These are phyloP conservation scores for Cupressus sempervirens DNA, from an alignment of 75 land plant genomes.

Conservation along the genomic window DNA sequence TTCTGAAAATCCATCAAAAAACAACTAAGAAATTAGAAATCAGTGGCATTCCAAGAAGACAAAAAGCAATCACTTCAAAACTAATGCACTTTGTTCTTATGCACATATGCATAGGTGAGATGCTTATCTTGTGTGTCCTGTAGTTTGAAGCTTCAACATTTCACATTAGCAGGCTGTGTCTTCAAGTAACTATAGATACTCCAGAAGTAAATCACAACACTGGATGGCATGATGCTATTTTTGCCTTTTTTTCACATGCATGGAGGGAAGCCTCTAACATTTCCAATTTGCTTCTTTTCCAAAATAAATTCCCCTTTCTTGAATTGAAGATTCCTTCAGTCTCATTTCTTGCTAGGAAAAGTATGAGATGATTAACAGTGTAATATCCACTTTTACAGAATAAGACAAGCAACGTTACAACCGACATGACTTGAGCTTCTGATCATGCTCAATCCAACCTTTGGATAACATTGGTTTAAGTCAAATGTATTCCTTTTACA, in stretches of 20 bases:
- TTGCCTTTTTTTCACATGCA: not conserved
- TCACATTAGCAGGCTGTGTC: not conserved
- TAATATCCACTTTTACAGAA: not conserved
- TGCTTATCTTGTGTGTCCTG: not conserved
- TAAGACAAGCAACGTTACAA: not conserved
- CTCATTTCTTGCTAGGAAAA: not conserved
- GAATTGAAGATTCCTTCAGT: not conserved
- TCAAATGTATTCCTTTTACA: not conserved
- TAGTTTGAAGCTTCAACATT: conserved; percentile 4
- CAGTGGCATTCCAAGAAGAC: not conserved
- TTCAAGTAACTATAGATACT: not conserved
- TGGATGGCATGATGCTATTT: not conserved
- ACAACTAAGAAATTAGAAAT: not conserved
- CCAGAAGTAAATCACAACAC: not conserved
- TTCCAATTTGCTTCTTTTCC: not conserved
- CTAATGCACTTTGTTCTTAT: not conserved
- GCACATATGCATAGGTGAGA: not conserved
- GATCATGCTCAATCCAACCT: not conserved
- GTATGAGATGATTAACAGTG: not conserved
- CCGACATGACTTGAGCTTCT: not conserved
- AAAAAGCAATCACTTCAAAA: not conserved
- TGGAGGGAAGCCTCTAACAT: not conserved
- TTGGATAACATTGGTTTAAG: not conserved
- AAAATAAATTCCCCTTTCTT: not conserved
- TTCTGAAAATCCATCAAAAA: not conserved